Base-by-base conservation (phyloP, 257 asterid genomes). In the Solanum chilense region DNA sequence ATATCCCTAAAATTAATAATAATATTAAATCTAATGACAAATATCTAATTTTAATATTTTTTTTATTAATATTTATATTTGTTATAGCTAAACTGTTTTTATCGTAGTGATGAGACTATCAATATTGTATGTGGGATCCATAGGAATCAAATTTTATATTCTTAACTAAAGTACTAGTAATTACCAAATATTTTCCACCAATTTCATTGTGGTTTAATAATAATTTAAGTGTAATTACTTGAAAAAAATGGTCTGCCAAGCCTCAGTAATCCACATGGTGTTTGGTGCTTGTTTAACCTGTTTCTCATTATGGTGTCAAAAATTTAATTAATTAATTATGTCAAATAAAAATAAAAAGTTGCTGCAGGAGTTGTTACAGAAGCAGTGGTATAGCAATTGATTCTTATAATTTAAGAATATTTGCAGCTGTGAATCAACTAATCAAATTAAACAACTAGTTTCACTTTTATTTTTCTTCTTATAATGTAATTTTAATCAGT, bases 71-170 rank as follows among this genome's bases (percentile, higher is more conserved):
- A 58, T 58, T 18, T 3, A 20, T 58, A 58, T 58, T 58, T 58
- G 9, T 58, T 58, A 0, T 3, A 20, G 5, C 12, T 58, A 58
- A 8, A 20, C 2, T 58, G 4, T 20, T 20, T 58, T 58, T 58
- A 58, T 58, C 1, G 0, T 1, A 8, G 25, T 58, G 25, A 58
- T 56, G 0, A 7, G n/a, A 21, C 85, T 86, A 84, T 64, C 87
- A 86, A 66, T 89, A 74, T 47, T 83, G 52, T 87, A 86, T 89
- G 94, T 88, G 91, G 86, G 92, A 92, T 94, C 97, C 95, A 91
- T 84, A 92, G 92, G 92, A 80, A 80, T 87, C 88, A 69, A 66
- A 85, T 77, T 88, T 83, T 76, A 87, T 85, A 82, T 73, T 78
- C 83, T 88, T 83, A 84, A 75, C 88, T 87, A 87, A 83, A 62